These are phyloP conservation scores for Ascocoryne sarcoides DNA, from an alignment of 2,329 filamentous ascomycete genomes.

Conservation along the genomic window DNA sequence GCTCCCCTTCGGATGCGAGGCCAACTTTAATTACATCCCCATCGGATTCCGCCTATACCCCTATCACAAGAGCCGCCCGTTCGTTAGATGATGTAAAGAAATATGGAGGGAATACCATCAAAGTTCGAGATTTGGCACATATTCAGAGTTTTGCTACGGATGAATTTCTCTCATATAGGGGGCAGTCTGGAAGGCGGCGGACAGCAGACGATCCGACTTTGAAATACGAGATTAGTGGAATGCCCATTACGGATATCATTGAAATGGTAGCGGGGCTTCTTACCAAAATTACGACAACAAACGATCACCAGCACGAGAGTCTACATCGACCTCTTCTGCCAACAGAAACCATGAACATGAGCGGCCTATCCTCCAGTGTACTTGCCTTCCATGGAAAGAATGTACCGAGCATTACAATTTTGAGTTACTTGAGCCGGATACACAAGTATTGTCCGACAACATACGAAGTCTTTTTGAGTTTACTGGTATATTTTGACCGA, in stretches of 20 bases:
- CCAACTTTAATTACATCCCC: background rate
- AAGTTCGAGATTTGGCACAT: slow-evolving; percentile 81
- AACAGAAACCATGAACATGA: slow-evolving; percentile 44
- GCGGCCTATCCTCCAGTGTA: slow-evolving; percentile 61
- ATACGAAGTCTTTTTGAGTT: slow-evolving; percentile 92
- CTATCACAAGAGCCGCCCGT: slow-evolving; percentile 19
- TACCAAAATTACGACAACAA: slow-evolving; percentile 95
- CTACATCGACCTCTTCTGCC: slow-evolving; percentile 66
- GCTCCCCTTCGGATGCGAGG: background rate
- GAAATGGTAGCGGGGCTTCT: slow-evolving; percentile 97
- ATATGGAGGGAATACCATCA: slow-evolving; percentile 45
- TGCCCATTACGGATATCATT: slow-evolving; percentile 96
- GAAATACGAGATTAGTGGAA: slow-evolving; percentile 90
- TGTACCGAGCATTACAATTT: slow-evolving; percentile 89
- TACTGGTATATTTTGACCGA: slow-evolving; percentile 95
- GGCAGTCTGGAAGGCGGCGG: slow-evolving; percentile 40
- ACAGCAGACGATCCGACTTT: slow-evolving; percentile 39
- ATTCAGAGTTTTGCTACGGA: slow-evolving; percentile 82
- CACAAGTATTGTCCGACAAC: slow-evolving; percentile 99
- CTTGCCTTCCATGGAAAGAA: slow-evolving; percentile 98
- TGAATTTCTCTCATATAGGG: slow-evolving; percentile 55
- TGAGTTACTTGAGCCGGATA: slow-evolving; percentile 91
- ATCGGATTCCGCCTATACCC: slow-evolving; percentile 8
- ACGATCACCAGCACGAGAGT: slow-evolving; percentile 88
- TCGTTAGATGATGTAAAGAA: slow-evolving; percentile 31